These are phyloP conservation scores for Mortierella polycephala DNA, from an alignment of 371 early-diverging fungal genomes.

Conservation along the genomic window DNA sequence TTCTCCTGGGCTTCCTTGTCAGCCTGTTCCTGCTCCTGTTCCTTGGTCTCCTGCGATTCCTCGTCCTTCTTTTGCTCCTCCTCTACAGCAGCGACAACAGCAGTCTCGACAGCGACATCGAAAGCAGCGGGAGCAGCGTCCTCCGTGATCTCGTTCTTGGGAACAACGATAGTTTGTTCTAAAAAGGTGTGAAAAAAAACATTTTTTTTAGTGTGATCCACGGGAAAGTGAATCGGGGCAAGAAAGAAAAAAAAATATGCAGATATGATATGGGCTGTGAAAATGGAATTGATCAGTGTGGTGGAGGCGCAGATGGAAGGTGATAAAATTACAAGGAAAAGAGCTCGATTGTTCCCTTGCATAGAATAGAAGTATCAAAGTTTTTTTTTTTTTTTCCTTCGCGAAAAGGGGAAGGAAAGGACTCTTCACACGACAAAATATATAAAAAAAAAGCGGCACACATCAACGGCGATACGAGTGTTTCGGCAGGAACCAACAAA, in stretches of 20 bases:
- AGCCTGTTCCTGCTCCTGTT: slow-evolving; percentile 7
- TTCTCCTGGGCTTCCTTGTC: slow-evolving; percentile 3
- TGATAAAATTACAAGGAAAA: not conserved
- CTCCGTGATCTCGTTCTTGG: slow-evolving; percentile 21
- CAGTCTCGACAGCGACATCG: slow-evolving; percentile 16
- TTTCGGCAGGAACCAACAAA: not conserved
- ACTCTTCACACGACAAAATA: no score
- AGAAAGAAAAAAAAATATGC: not conserved
- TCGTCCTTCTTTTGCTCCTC: slow-evolving; percentile 7
- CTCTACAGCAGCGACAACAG: slow-evolving; percentile 10
- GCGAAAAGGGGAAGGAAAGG: no score
- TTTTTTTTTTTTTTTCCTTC: no score
- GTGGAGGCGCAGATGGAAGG: not conserved
- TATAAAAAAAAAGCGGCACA: no score
- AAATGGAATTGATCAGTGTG: no score
- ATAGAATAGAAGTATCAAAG: no score
- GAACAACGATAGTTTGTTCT: slow-evolving; percentile 31
- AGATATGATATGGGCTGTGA: not conserved
- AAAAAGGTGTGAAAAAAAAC: not conserved
- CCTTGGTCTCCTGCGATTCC: not conserved
- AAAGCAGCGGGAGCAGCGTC: slow-evolving; percentile 7
- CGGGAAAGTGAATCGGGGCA: slow-evolving; percentile 1
- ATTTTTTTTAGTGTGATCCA: slow-evolving; percentile 13
- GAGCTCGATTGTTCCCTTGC: not conserved
- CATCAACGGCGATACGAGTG: no score